These are phyloP conservation scores for Neoarthrinium moseri DNA, from an alignment of 2,329 filamentous ascomycete genomes.

Conservation along the genomic window DNA sequence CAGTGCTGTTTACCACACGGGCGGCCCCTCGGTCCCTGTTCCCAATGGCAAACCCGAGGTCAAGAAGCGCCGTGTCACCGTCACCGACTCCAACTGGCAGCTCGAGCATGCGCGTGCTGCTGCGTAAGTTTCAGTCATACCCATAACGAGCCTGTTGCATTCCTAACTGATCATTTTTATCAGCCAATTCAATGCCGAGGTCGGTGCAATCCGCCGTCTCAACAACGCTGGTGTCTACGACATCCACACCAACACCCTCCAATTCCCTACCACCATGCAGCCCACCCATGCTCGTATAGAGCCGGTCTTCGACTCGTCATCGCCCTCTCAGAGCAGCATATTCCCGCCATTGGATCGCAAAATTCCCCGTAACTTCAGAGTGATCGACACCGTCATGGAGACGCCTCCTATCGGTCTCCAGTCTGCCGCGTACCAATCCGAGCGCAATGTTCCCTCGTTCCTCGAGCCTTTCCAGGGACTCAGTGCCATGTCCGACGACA, in stretches of 20 bases:
- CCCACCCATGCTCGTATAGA: conserved; percentile 85
- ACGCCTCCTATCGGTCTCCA: conserved; percentile 47
- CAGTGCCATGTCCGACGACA: conserved; percentile 61
- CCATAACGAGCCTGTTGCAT: neutral
- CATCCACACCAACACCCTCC: conserved; percentile 88
- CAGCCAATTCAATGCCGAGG: conserved; percentile 80
- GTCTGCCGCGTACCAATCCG: conserved; percentile 40
- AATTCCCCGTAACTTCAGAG: conserved; percentile 55
- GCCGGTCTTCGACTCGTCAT: conserved; percentile 47
- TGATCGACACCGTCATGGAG: conserved; percentile 56
- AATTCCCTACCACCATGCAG: conserved; percentile 85
- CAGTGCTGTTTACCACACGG: conserved; percentile 90
- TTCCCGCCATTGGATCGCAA: conserved; percentile 49
- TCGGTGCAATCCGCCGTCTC: conserved; percentile 65
- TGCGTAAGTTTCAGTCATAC: conserved; percentile 56
- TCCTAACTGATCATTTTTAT: conserved; percentile 14
- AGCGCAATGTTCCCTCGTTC: conserved; percentile 42
- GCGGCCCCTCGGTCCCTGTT: conserved; percentile 72
- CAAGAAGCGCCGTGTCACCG: conserved; percentile 82
- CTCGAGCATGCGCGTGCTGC: conserved; percentile 89
- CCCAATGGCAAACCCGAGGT: conserved; percentile 73
- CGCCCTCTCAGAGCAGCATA: conserved; percentile 23
- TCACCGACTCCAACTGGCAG: conserved; percentile 96
- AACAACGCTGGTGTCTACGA: conserved; percentile 84
- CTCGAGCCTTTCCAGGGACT: conserved; percentile 59